Percentiles rank a stretch among this genome's conserved stretches.
Evolutionary conservation across 352 stramenopile species (phyloP).

Genomic region (Pythium grandisporangium): DNA sequence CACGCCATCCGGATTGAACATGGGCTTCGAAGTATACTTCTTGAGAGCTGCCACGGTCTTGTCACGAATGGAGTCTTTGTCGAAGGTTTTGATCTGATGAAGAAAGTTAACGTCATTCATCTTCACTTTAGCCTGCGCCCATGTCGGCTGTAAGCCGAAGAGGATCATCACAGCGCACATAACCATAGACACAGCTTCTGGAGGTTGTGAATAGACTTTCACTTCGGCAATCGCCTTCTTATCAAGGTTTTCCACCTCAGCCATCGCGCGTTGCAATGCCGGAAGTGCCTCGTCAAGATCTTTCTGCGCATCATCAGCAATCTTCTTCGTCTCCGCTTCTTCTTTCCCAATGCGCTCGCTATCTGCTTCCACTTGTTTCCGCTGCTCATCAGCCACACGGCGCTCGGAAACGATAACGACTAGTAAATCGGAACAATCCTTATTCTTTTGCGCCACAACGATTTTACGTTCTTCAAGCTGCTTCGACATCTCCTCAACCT

Average conservation of each 20-base stretch:
- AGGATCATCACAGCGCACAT: conserved; percentile 96
- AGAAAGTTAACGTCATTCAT: conserved; percentile 93
- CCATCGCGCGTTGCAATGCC: conserved; percentile 89
- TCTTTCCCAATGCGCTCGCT: conserved; percentile 88
- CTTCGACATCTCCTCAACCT: conserved; percentile 84
- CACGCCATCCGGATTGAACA: conserved; percentile 83
- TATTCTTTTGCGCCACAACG: conserved; percentile 87
- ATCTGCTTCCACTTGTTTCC: conserved; percentile 92
- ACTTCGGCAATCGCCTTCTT: conserved; percentile 94
- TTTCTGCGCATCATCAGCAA: conserved; percentile 92
- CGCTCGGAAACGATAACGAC: conserved; percentile 92
- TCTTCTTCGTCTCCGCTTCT: conserved; percentile 90
- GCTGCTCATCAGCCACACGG: conserved; percentile 91
- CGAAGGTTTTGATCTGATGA: conserved; percentile 92
- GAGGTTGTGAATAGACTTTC: conserved; percentile 93
- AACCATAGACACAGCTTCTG: conserved; percentile 87
- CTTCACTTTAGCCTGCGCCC: conserved; percentile 90
- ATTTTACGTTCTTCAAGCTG: conserved; percentile 86
- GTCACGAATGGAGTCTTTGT: conserved; percentile 94
- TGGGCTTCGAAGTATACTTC: conserved; percentile 87
- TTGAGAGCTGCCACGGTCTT: conserved; percentile 92
- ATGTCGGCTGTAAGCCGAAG: conserved; percentile 90
- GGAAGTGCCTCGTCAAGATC: conserved; percentile 92
- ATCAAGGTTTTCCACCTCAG: conserved; percentile 93
- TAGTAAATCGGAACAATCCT: conserved; percentile 92